phyloP scores from a whole-genome alignment of 331 rosid species.

The Acacia pycnantha region DNA sequence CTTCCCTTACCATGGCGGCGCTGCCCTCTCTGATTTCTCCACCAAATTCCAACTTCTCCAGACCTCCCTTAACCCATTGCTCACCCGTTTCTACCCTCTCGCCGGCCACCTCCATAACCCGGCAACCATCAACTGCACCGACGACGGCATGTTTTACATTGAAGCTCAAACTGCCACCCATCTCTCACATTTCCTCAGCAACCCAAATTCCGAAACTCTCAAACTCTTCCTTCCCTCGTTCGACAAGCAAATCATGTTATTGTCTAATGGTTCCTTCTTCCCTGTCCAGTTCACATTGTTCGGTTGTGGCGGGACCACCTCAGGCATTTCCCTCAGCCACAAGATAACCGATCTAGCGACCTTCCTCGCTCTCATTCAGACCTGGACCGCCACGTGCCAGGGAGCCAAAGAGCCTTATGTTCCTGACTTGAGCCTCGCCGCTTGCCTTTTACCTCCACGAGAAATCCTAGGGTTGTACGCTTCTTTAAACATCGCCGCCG shows the following conservation, averaged over 20 bases:
- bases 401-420: not conserved
- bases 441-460: constrained; percentile 38
- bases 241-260: not conserved
- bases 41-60: constrained; percentile 40
- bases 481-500: not conserved
- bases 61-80: constrained; percentile 31
- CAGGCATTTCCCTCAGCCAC: constrained; percentile 32
- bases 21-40: not conserved
- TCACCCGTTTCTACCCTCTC: constrained; percentile 42
- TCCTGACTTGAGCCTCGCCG: constrained; percentile 20
- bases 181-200: constrained; percentile 34
- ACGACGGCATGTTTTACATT: constrained; percentile 35
- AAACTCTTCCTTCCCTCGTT: constrained; percentile 30
- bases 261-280: constrained; percentile 21
- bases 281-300: constrained; percentile 38
- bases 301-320: constrained; percentile 38
- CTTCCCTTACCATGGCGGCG: constrained; percentile 1
- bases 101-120: constrained; percentile 37
- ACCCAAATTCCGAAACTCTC: constrained; percentile 26
- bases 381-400: constrained; percentile 23
- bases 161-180: constrained; percentile 24
- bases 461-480: constrained; percentile 25
- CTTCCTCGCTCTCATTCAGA: constrained; percentile 16
- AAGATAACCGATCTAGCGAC: constrained; percentile 31
- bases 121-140: constrained; percentile 40